These are phyloP conservation scores for Eucalyptus camaldulensis DNA, from an alignment of 345 rosid genomes.

Conservation along the genomic window DNA sequence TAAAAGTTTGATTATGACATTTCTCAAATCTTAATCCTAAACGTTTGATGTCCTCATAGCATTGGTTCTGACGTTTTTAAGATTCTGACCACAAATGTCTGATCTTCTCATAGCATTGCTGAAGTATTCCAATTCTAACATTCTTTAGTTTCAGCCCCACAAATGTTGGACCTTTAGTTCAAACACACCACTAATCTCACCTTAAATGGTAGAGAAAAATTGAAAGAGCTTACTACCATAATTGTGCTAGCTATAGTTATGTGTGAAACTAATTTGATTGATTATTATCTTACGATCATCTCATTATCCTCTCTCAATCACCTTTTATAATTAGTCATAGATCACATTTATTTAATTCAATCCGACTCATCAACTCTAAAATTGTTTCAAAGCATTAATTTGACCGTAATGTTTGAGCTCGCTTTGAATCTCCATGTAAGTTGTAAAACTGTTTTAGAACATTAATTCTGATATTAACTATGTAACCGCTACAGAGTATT, in stretches of 20 bases:
- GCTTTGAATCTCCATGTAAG: too few relatives aligned
- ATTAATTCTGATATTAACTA: too few relatives aligned
- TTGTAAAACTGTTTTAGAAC: too few relatives aligned
- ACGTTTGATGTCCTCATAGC: neutral
- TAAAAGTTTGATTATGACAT: neutral
- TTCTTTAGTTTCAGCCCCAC: neutral
- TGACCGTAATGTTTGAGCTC: too few relatives aligned
- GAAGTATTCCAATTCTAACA: neutral
- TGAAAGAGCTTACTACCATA: neutral
- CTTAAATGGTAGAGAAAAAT: too few relatives aligned
- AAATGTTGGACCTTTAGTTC: neutral
- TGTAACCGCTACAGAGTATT: too few relatives aligned
- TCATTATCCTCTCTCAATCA: too few relatives aligned
- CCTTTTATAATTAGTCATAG: too few relatives aligned
- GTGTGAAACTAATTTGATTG: neutral
- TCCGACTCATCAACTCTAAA: too few relatives aligned
- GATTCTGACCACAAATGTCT: neutral
- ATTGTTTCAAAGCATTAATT: too few relatives aligned
- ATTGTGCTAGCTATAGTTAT: neutral
- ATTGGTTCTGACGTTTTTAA: rapidly evolving
- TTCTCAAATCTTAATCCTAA: neutral
- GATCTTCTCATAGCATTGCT: neutral
- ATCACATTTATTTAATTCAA: too few relatives aligned
- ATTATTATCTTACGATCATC: too few relatives aligned
- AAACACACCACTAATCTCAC: neutral